Evolutionary conservation across 257 asterid species (phyloP).

Genomic region (Solanum clarkiae): DNA sequence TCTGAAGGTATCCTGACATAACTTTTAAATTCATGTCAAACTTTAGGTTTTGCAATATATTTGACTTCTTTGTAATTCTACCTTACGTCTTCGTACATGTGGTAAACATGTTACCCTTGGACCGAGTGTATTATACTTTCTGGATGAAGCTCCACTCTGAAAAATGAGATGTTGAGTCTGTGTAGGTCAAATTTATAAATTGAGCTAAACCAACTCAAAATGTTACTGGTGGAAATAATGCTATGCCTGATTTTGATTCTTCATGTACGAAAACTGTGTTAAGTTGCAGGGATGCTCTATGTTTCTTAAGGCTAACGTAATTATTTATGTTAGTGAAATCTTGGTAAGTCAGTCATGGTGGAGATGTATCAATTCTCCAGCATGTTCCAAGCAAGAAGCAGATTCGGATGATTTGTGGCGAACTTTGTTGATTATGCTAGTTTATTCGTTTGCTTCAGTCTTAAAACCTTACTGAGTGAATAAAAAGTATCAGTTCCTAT

Average conservation of each 20-base stretch:
- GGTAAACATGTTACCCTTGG: neutral
- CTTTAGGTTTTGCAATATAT: neutral
- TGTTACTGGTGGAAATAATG: neutral
- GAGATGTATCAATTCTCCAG: neutral
- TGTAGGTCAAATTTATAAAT: neutral
- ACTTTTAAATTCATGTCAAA: neutral
- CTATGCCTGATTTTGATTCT: neutral
- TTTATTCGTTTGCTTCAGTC: neutral
- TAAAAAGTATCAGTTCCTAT: neutral
- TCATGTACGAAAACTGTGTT: neutral
- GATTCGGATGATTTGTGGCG: neutral
- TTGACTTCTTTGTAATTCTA: neutral
- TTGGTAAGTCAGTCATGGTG: neutral
- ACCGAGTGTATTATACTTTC: neutral
- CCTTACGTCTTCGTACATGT: neutral
- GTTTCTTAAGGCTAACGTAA: neutral
- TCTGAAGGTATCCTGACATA: slow-evolving; percentile 40
- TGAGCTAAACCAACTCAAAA: neutral
- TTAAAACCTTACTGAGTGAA: neutral
- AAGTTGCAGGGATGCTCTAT: neutral
- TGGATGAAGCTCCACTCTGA: neutral
- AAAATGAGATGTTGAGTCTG: neutral
- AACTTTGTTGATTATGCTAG: neutral
- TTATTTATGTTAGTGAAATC: neutral
- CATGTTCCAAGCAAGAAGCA: neutral